Conservation (phyloP, 2,329 filamentous ascomycete genomes). For the Pleomassaria siparia region DNA sequence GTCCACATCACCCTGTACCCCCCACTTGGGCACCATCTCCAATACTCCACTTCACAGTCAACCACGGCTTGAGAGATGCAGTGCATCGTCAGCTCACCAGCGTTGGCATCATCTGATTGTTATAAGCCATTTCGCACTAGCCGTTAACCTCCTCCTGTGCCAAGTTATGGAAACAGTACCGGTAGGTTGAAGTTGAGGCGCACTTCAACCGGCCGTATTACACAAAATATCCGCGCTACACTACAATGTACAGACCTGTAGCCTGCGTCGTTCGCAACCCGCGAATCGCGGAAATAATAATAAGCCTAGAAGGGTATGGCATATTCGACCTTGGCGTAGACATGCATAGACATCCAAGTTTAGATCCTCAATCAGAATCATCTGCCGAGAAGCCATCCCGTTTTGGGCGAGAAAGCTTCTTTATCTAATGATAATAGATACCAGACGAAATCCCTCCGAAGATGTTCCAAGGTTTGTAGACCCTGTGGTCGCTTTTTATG, state of each 20-base stretch:
- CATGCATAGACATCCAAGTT: background rate
- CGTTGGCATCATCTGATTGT: constrained; percentile 10
- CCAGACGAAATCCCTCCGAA: background rate
- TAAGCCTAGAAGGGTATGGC: background rate
- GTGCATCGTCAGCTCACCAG: background rate
- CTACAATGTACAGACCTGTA: background rate
- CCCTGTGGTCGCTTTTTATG: too few species aligned
- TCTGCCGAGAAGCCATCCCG: background rate
- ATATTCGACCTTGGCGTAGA: background rate
- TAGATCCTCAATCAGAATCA: background rate
- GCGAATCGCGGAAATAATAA: background rate
- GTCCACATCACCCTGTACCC: background rate
- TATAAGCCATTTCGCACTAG: constrained; percentile 11
- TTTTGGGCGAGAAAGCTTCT: background rate
- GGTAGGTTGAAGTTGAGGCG: constrained; percentile 15
- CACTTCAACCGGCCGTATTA: constrained; percentile 2
- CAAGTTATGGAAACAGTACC: constrained; percentile 19
- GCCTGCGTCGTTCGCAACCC: background rate
- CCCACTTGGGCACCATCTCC: background rate
- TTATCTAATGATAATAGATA: background rate
- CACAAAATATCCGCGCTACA: constrained; percentile 5
- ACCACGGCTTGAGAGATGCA: background rate
- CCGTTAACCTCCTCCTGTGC: constrained; percentile 19
- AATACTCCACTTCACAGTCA: constrained; percentile 1
- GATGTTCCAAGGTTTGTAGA: background rate